Base-by-base conservation (phyloP, 495 filamentous ascomycete species). In the Penicillium desertorum region DNA sequence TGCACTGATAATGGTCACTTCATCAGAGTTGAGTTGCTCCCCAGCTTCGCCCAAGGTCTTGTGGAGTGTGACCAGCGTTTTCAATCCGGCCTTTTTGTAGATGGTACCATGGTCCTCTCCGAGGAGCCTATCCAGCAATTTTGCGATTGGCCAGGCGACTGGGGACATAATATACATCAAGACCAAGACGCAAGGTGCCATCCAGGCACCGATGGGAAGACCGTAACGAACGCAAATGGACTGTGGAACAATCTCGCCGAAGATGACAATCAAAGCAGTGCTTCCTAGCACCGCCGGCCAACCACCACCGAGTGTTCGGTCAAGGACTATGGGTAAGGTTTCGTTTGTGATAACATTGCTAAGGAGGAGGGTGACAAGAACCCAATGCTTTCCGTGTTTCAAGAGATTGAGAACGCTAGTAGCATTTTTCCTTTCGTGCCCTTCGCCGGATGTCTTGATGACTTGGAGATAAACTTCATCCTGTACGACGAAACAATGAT, bases 331-430 rank as follows among this genome's bases (percentile, higher is more conserved):
- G 23, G 94, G 94, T 8, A 98, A 82, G 0, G 94, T 94, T 74
- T 98, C 94, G 72, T 98, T 98, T 49, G 96, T 96, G 64, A 98
- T 97, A 65, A 98, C 94, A 73, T 98, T 98, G 63, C 91, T 89
- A 48, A 98, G 76, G 4, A 98, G 82, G 30, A 98, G 77, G 12
- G 94, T 98, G 32, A 98, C 94, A 52, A 98, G 78, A n/a, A 98
- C 94, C 94, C 94, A 98, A 72, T 98, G 94, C 65, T 98, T 98
- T 42, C 94, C 95, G 45, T 82, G 85, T 56, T 93, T 86, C 45
- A 98, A 71, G 16, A 98, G 78, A 25, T 83, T 82, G 58, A 92
- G 82, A 1, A 98, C 94, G 58, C 83, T 86, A 25, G 79, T 81
- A 2, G 94, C 95, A 68, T 97, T 88, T 64, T 86, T 89, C 61